A percentile compares a stretch with the other conserved stretches of the same genome.
phyloP scores from a whole-genome alignment of 306 rosid genomes.

The Rosa lucieae region DNA sequence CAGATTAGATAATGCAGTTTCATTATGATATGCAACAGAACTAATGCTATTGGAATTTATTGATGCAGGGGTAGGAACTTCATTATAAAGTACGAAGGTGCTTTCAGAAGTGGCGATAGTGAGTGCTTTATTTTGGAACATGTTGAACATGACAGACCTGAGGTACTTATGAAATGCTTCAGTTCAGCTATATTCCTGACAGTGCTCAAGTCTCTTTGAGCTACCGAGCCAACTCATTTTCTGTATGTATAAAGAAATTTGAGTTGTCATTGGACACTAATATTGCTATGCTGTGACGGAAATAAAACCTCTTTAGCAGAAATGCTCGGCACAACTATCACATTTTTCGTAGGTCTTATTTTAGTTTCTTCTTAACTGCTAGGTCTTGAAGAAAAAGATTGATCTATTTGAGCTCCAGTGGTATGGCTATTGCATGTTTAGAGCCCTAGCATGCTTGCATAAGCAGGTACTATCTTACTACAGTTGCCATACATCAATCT shows the following conservation, averaged over 20 bases:
- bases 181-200: slow-evolving; percentile 6
- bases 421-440: slow-evolving; percentile 28
- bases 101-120: slow-evolving; percentile 29
- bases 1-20: background rate
- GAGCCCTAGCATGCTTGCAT: slow-evolving; percentile 23
- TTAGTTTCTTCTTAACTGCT: slow-evolving; percentile 3
- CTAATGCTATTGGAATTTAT: background rate
- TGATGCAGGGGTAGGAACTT: slow-evolving; percentile 39
- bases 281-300: background rate
- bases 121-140: slow-evolving; percentile 43
- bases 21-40: background rate
- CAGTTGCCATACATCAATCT: background rate
- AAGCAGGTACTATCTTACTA: slow-evolving; percentile 19
- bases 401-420: slow-evolving; percentile 24
- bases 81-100: slow-evolving; percentile 39
- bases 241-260: background rate
- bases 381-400: slow-evolving; percentile 22
- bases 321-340: background rate
- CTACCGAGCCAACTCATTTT: background rate
- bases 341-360: background rate
- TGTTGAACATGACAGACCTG: slow-evolving; percentile 31
- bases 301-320: background rate
- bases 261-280: background rate
- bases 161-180: slow-evolving; percentile 17
- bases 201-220: background rate